These are phyloP conservation scores for Auxenochlorella protothecoides DNA, from an alignment of 139 green algal species.

Conservation along the genomic window DNA sequence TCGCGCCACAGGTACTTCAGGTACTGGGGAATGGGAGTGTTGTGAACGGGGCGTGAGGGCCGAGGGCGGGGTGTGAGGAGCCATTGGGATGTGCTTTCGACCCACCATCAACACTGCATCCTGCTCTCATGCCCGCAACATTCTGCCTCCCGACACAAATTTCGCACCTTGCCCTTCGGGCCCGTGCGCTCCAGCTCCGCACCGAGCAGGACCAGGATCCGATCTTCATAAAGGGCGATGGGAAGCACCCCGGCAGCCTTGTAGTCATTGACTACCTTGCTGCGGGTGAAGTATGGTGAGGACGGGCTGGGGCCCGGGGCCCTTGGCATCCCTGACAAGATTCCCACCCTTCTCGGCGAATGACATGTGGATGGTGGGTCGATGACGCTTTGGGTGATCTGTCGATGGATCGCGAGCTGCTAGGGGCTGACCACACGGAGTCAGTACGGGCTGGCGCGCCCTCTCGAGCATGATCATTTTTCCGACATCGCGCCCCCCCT, in stretches of 20 bases:
- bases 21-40: neutral
- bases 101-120: no score
- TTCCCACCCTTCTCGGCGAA: no score
- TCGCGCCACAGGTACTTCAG: constrained; percentile 13
- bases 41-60: neutral
- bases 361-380: no score
- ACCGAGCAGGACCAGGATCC: constrained; percentile 20
- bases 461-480: no score
- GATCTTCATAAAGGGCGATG: constrained; percentile 5
- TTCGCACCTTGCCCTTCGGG: constrained; percentile 20
- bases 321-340: no score
- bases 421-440: no score
- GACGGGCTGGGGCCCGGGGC: no score
- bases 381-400: no score
- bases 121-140: no score
- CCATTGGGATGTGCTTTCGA: neutral
- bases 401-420: no score
- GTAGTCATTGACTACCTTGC: constrained; percentile 8
- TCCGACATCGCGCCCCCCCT: no score
- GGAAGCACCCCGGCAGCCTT: constrained; percentile 30
- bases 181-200: constrained; percentile 21
- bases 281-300: constrained; percentile 24
- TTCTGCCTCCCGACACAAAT: neutral
- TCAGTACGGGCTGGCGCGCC: no score
- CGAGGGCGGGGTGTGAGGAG: neutral